Evolutionary conservation across 306 rosid species (phyloP), one percentile per base, ranked within the genome.

Genomic region (peach (Prunus persica)): DNA sequence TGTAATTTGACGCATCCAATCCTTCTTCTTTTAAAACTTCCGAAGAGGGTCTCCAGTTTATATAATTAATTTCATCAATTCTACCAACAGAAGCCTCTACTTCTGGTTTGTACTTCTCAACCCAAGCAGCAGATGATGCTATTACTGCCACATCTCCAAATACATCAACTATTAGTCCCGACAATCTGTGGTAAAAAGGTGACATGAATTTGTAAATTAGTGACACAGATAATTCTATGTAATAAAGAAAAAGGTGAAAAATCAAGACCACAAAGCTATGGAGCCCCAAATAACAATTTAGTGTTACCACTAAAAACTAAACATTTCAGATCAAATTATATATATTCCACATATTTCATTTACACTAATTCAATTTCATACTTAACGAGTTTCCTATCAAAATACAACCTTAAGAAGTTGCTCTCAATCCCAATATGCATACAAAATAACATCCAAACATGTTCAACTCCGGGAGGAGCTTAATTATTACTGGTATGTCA

Each of bases 71-170:
- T 69, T 77, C 87, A 50, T 72, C 72, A 20, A 87, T 76, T 83
- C 81, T 82, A 63, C 81, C 27, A 20, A 90, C 73, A 75, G 87
- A 82, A 20, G 84, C 83, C 85, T 92, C 93, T 72, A 95, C 86
- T 81, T 89, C 95, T 81, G 87, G 64, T 79, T 85, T 88, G 86
- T 92, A 90, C 83, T 88, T 90, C 89, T 95, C 97, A 79, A 95
- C 97, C 98, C 98, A 95, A 81, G 97, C 98, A 78, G 95, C 96
- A 65, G 98, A 92, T 65, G 96, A 92, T 34, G 97, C 98, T 65
- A 94, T 83, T 24, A 92, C 98, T 68, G 96, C 97, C 84, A 90
- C 78, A 83, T 89, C 97, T 86, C 98, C 95, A 89, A 94, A 90
- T 57, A 90, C 76, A 45, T 94, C 96, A 73, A 92, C 81, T 49